Evolutionary conservation across 192 early-diverging fungal species (phyloP).

Genomic region (Anaeromyces robustus): DNA sequence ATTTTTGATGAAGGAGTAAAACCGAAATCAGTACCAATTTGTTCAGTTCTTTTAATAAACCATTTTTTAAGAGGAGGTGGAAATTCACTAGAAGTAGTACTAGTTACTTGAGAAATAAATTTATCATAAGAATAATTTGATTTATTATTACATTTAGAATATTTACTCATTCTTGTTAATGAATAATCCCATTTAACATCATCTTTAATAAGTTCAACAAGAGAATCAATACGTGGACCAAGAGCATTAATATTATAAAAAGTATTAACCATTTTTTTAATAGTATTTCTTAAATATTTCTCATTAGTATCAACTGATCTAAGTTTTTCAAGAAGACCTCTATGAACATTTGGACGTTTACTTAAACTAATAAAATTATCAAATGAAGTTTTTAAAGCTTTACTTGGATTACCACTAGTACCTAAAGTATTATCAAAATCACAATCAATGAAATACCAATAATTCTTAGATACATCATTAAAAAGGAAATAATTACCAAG

Average conservation of each 20-base stretch:
- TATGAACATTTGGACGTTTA: neutral
- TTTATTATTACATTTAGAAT: neutral
- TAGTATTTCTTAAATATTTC: neutral
- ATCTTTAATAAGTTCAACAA: neutral
- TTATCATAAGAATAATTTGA: neutral
- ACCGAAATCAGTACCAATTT: neutral
- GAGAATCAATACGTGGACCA: neutral
- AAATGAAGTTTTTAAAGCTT: neutral
- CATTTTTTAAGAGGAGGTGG: neutral
- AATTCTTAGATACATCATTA: neutral
- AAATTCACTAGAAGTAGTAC: neutral
- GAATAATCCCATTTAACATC: neutral
- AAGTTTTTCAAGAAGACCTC: neutral
- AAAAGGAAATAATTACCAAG: neutral
- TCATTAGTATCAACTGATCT: neutral
- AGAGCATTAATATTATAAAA: neutral
- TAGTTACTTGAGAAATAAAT: neutral
- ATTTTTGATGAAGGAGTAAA: neutral
- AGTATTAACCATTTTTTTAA: neutral
- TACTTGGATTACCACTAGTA: neutral
- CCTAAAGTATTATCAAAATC: neutral
- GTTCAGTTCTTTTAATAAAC: neutral
- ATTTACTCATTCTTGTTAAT: neutral
- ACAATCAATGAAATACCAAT: neutral
- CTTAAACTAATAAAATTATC: too few relatives aligned